phyloP scores from a whole-genome alignment of 2,329 filamentous ascomycete genomes.

The Sclerotiophoma versabilis region DNA sequence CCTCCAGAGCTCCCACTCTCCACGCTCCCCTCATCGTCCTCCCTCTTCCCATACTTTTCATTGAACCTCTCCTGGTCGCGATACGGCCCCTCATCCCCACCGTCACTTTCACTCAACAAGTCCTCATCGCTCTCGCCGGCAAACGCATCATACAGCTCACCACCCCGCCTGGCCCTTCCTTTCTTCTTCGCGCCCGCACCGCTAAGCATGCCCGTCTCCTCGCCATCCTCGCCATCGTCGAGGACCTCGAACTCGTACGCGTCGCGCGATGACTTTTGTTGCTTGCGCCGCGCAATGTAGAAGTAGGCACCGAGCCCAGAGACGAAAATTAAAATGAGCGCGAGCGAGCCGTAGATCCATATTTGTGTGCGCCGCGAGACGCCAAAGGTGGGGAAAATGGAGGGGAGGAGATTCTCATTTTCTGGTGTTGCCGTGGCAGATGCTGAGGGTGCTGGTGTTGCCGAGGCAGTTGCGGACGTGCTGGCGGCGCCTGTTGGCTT shows the following conservation, averaged over 20 bases:
- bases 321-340: conserved; percentile 87
- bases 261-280: conserved; percentile 76
- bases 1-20: conserved; percentile 27
- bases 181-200: conserved; percentile 45
- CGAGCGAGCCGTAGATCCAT: conserved; percentile 90
- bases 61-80: conserved; percentile 42
- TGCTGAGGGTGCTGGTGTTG: conserved; percentile 31
- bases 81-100: conserved; percentile 48
- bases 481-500: conserved; percentile 57
- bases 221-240: conserved; percentile 74
- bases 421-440: conserved; percentile 27
- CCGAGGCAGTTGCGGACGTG: conserved; percentile 18
- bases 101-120: conserved; percentile 56
- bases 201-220: conserved; percentile 59
- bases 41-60: conserved; percentile 39
- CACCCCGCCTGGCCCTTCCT: conserved; percentile 69
- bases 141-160: conserved; percentile 97
- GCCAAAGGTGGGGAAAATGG: conserved; percentile 88
- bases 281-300: conserved; percentile 77
- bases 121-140: conserved; percentile 88
- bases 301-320: conserved; percentile 81
- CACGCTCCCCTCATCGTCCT: conserved; percentile 16
- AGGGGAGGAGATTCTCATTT: conserved; percentile 71
- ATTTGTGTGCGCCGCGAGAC: conserved; percentile 85
- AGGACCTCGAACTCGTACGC: conserved; percentile 95